Base-by-base conservation (phyloP, 352 stramenopile genomes). In the Globisporangium spinosum region DNA sequence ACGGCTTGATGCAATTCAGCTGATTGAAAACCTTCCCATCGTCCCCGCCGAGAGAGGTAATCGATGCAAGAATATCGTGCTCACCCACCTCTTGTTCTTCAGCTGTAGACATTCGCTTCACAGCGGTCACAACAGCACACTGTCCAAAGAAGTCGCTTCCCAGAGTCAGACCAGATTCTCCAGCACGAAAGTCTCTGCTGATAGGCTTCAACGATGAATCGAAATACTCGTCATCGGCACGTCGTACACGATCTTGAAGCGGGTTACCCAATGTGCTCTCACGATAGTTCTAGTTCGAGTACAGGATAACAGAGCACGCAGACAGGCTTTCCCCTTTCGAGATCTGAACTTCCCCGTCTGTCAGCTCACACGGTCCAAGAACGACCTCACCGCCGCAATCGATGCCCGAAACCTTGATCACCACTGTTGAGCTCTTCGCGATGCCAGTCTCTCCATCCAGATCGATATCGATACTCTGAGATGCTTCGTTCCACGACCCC, bases 91-190 rank as follows among this genome's bases (percentile, higher is more conserved):
- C 58, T 6, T 62, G 58, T 2, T 62, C 64, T 22, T 60, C 69
- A 13, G 69, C 75, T 53, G 70, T 67, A 10, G 77, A 84, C 12
- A 68, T 51, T 15, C 58, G 45, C 23, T 76, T 77, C n/a, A 84
- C 75, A 0, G 58, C 56, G 1, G 73, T 77, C 10, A 87, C 78
- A 22, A 89, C 74, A 12, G 71, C 68, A 47, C 78, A 87, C 63
- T 89, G 80, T 0, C 80, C 80, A 63, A 85, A 89, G 38, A 89
- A 89, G 60, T 89, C 80, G 10, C 67, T 74, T 20, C 67, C 74
- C 23, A 89, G 56, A 3, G 75, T 80, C 32, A 89, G 65, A 0
- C 80, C 80, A 0, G 75, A 76, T 4, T 81, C 73, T 1, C 74
- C 80, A 4, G 68, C 58, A 3, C 71, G 64, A 43, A 87, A 85